A percentile compares a stretch with the other conserved stretches of the same genome.
These are phyloP conservation scores for Naganishia sp. DNA, from an alignment of 1,284 basidiomycete genomes.

Conservation along the genomic window DNA sequence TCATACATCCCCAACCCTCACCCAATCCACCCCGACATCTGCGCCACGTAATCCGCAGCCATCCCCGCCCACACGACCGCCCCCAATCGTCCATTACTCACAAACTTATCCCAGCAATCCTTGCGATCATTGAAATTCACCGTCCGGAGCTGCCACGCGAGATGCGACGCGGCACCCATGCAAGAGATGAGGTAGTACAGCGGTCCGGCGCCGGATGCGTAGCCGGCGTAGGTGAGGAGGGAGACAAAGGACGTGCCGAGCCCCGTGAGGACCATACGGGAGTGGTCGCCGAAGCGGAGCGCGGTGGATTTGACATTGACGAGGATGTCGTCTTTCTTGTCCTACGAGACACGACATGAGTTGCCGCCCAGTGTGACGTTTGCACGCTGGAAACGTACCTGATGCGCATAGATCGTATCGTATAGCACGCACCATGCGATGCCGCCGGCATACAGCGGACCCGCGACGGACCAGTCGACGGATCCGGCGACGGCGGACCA, in stretches of 20 bases:
- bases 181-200: conserved; percentile 76
- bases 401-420: conserved; percentile 98
- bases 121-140: conserved; percentile 75
- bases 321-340: conserved; percentile 85
- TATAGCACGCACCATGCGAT: conserved; percentile 94
- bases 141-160: conserved; percentile 73
- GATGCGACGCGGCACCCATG: conserved; percentile 71
- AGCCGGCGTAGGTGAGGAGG: conserved; percentile 74
- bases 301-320: conserved; percentile 94
- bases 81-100: conserved; percentile 83
- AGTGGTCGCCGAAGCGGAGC: conserved; percentile 76
- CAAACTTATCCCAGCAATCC: conserved; percentile 93
- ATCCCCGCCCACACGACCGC: conserved; percentile 86
- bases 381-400: conserved; percentile 65
- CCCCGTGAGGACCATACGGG: conserved; percentile 72
- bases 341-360: conserved; percentile 58
- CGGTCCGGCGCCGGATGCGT: conserved; percentile 71
- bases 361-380: no score
- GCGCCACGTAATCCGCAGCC: conserved; percentile 68
- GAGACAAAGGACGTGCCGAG: conserved; percentile 76
- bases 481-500: conserved; percentile 89
- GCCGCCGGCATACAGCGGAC: conserved; percentile 87
- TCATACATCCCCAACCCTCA: neutral
- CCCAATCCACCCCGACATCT: conserved; percentile 33
- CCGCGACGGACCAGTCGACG: conserved; percentile 78